phyloP scores from a whole-genome alignment of 305 asterid species.

The Solanum aculeatissimum region DNA sequence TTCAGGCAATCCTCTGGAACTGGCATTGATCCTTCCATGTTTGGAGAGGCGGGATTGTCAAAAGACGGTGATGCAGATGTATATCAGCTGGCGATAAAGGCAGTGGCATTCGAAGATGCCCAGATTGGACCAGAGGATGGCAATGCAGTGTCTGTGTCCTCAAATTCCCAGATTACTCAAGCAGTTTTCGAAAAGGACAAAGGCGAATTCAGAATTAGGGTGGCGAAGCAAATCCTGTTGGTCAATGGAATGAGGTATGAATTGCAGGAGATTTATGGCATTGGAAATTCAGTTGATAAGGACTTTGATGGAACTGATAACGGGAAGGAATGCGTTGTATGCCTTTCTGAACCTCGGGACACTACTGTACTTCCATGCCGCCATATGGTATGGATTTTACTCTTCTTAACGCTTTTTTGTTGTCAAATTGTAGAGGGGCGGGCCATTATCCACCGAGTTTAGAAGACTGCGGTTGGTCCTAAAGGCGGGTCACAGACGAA shows the following conservation, averaged over 20 bases:
- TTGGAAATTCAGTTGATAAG: conserved; percentile 10
- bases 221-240: conserved; percentile 13
- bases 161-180: conserved; percentile 14
- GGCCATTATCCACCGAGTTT: no score
- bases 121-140: neutral
- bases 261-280: conserved; percentile 20
- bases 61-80: conserved; percentile 1
- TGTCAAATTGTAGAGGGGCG: no score
- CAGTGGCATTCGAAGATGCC: conserved; percentile 2
- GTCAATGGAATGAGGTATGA: conserved; percentile 15
- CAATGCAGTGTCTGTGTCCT: neutral
- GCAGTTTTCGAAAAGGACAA: conserved; percentile 16
- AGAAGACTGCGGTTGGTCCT: no score
- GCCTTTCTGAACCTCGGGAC: conserved; percentile 16
- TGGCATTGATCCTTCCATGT: conserved; percentile 12
- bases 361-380: conserved; percentile 20
- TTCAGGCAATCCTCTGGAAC: conserved; percentile 16
- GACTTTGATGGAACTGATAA: conserved; percentile 11
- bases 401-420: neutral
- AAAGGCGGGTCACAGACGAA: no score
- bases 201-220: conserved; percentile 9
- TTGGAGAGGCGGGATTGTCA: conserved; percentile 4
- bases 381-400: conserved; percentile 9
- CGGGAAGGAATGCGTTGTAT: conserved; percentile 19
- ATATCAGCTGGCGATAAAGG: conserved; percentile 17